Base-by-base conservation (phyloP, 805 yeast species). In the Saccharomycopsis fermentans region DNA sequence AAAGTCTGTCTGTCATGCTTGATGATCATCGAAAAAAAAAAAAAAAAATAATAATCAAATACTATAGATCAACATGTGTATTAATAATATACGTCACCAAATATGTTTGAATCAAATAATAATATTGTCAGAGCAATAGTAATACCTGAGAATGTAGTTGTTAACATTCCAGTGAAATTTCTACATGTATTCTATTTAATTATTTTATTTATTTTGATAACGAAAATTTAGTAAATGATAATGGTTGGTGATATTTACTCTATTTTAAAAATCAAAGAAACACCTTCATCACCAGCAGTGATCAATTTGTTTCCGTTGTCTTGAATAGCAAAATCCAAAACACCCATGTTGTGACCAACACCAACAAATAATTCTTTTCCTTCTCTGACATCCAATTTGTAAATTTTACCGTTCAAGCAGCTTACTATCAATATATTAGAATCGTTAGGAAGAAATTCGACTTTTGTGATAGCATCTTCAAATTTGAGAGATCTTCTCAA, bases 231-330 rank as follows among this genome's bases (percentile, higher is more conserved):
- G 11, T 17, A 35, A 52, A 17, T 14, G 3, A 32, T 32, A 52
- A 9, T 36, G 8, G 6, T 8, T 27, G 21, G n/a, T 19, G 3
- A 14, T n/a, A 6, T 35, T 19, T 54, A 54, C 11, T 54, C 55
- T 37, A 24, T 52, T 19, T 77, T 75, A 65, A 83, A 90, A 11
- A 92, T 81, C 63, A 92, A 75, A 12, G 95, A 82, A 35, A 94
- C 97, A 64, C 96, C 96, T 71, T 94, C 99, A 70, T 94, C 99
- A 63, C 97, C 97, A 14, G 97, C 99, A 21, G 97, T 89, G 39
- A 90, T 78, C 52, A 94, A 67, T 69, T 84, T 83, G 55, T 79
- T 77, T 29, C 90, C 92, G 52, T 80, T 73, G 47, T 81, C 83
- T 59, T 83, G 80, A 50, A 85, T 68, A 19, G 86, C 83, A 68